Evolutionary conservation across 305 asterid species (phyloP).

Genomic region (Solanum aculeatissimum): DNA sequence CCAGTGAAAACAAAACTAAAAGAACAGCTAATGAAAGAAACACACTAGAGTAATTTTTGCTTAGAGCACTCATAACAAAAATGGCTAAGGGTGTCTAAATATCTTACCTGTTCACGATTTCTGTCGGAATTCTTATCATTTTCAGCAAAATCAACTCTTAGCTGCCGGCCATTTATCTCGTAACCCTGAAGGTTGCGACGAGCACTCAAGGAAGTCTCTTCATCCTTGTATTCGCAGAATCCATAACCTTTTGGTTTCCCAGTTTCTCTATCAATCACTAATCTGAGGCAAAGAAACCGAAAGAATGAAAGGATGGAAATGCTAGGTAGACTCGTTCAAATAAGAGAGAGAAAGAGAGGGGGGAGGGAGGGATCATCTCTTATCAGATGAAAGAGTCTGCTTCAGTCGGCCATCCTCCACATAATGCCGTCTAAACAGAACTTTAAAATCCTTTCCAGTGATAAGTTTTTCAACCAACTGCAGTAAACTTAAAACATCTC

Average conservation of each 20-base stretch:
- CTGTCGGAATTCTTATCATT: constrained; percentile 75
- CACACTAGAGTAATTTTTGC: neutral
- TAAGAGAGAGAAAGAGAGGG: neutral
- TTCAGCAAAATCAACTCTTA: constrained; percentile 91
- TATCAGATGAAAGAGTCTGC: neutral
- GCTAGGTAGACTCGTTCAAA: neutral
- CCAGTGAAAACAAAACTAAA: neutral
- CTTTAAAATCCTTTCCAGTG: neutral
- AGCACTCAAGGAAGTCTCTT: constrained; percentile 95
- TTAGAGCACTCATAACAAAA: neutral
- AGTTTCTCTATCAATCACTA: constrained; percentile 90
- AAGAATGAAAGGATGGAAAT: neutral
- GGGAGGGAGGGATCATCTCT: neutral
- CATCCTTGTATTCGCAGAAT: constrained; percentile 96
- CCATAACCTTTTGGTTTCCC: constrained; percentile 98
- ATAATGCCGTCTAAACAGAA: neutral
- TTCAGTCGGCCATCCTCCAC: neutral
- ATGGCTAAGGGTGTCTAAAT: neutral
- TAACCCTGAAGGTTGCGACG: constrained; percentile 89
- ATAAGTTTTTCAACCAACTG: neutral
- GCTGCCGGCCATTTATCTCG: constrained; percentile 84
- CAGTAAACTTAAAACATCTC: neutral
- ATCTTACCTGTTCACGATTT: constrained; percentile 66
- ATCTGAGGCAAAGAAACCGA: constrained; percentile 23
- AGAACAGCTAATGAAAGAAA: neutral